Percentiles rank a stretch among this genome's conserved stretches.
Evolutionary conservation across 768 basidiomycete species (phyloP).

Genomic region (Pulveroboletus frians): DNA sequence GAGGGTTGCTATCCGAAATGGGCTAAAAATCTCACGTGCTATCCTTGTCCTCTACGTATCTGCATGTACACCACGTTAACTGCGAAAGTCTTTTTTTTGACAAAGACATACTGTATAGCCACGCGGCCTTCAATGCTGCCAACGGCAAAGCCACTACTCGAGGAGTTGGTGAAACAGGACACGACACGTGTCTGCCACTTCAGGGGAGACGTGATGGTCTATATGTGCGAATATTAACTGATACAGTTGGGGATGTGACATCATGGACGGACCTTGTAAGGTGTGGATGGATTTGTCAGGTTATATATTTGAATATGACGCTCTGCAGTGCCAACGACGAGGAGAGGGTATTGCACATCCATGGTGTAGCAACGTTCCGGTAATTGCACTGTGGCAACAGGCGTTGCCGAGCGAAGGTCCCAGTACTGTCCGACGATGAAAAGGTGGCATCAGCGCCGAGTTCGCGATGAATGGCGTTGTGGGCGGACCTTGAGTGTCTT

Average conservation of each 20-base stretch:
- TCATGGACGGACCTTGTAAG: conserved; percentile 59
- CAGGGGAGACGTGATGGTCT: conserved; percentile 81
- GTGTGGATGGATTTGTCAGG: conserved; percentile 70
- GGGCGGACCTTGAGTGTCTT: conserved; percentile 81
- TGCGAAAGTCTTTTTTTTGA: background rate
- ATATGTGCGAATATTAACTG: conserved; percentile 3
- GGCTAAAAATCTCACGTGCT: conserved; percentile 42
- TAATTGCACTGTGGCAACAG: conserved; percentile 74
- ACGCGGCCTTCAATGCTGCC: conserved; percentile 90
- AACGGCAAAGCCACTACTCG: conserved; percentile 69
- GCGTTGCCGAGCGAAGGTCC: conserved; percentile 76
- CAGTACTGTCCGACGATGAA: conserved; percentile 63
- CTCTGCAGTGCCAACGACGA: conserved; percentile 93
- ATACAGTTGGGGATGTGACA: conserved; percentile 1
- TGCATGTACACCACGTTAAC: conserved; percentile 24
- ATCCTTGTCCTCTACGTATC: conserved; percentile 86
- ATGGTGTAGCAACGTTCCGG: conserved; percentile 89
- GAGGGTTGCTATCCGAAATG: background rate
- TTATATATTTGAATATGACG: conserved; percentile 89
- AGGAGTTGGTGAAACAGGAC: conserved; percentile 70
- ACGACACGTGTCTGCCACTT: conserved; percentile 92
- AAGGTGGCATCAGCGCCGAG: background rate
- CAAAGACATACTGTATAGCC: conserved; percentile 79
- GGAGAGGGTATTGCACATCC: conserved; percentile 73
- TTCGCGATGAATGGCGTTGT: background rate